Evolutionary conservation across 768 basidiomycete species (phyloP), one percentile per base, ranked within the genome.

Genomic region (Pleurotus giganteus): DNA sequence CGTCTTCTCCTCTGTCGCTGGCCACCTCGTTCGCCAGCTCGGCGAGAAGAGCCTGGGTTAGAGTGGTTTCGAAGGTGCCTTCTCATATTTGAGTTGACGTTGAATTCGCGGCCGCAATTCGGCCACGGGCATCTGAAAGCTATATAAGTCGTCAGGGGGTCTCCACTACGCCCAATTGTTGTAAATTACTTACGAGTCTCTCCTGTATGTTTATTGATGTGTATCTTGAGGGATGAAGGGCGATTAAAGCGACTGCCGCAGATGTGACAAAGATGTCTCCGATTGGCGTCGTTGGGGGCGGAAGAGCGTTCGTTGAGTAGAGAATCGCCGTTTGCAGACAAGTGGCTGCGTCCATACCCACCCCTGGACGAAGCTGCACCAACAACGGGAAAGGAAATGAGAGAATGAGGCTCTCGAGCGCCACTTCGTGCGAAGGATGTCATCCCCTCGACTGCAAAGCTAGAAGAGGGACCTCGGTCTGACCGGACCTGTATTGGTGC

Each of bases 81-180:
- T 27, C 89, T 79, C 89, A 91, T 91, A 66, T 91, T 92, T 0
- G 87, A 89, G 65, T 89, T 89, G 44, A 90, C 90, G 59, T 89
- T 91, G 70, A 91, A 91, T 56, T 86, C 81, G 29, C 87, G 79
- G 34, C 85, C 85, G 65, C 89, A 91, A 39, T 83, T 79, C 4
- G 84, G 86, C 75, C 75, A 87, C 3, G 87, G 86, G 61, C 89
- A 91, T 37, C 80, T 75, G 70, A 87, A 89, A 17, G 88, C 90
- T 88, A 65, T 39, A 58, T 34, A 58, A 57, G 13, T 47, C 21
- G 21, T 54, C 2, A 59, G 46, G 3, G 8, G 19, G 52, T 55
- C 15, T 43, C 43, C 5, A 43, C 13, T 19, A 32, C 21, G 28
- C 34, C 12, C 19, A 50, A 49, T 13, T 12, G 8, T 36, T 8